phyloP scores from a whole-genome alignment of 805 yeast species.

The Nakazawaea laoshanensis region DNA sequence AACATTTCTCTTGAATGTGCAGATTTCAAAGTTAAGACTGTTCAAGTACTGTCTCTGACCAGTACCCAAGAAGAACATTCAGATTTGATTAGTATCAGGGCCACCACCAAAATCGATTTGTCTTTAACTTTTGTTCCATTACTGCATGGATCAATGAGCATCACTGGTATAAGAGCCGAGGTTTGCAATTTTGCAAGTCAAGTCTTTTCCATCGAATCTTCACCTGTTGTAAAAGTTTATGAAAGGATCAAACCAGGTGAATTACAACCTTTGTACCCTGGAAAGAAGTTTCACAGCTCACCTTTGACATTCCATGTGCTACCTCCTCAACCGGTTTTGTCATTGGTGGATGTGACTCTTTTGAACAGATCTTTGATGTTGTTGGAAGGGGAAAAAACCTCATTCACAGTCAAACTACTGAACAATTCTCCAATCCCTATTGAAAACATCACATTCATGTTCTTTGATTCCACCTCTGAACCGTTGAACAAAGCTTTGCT shows the following conservation, averaged over 20 bases:
- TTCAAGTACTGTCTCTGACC: conserved; percentile 1
- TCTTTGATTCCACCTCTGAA: conserved; percentile 67
- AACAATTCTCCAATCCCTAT: conserved; percentile 53
- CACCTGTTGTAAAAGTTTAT: conserved; percentile 18
- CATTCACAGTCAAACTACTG: conserved; percentile 40
- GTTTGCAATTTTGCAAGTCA: conserved; percentile 42
- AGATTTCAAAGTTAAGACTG: conserved; percentile 20
- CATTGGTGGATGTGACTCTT: conserved; percentile 41
- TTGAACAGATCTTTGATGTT: conserved; percentile 66
- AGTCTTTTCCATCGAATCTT: conserved; percentile 30
- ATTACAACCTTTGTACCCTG: background rate
- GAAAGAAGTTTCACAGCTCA: background rate
- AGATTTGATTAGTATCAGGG: conserved; percentile 22
- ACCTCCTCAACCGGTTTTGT: conserved; percentile 53
- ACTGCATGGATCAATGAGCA: conserved; percentile 36
- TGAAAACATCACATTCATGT: conserved; percentile 50
- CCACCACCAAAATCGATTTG: conserved; percentile 28
- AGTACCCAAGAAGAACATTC: conserved; percentile 8
- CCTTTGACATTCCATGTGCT: conserved; percentile 26
- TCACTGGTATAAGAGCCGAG: conserved; percentile 42
- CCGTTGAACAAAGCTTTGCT: conserved; percentile 46
- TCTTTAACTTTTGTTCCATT: conserved; percentile 39
- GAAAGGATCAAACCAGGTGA: conserved; percentile 21
- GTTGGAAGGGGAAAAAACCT: conserved; percentile 64
- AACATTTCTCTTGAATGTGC: conserved; percentile 28